Evolutionary conservation across 2,329 filamentous ascomycete species (phyloP), one percentile per base, ranked within the genome.

Genomic region (Geosmithia putterillii): DNA sequence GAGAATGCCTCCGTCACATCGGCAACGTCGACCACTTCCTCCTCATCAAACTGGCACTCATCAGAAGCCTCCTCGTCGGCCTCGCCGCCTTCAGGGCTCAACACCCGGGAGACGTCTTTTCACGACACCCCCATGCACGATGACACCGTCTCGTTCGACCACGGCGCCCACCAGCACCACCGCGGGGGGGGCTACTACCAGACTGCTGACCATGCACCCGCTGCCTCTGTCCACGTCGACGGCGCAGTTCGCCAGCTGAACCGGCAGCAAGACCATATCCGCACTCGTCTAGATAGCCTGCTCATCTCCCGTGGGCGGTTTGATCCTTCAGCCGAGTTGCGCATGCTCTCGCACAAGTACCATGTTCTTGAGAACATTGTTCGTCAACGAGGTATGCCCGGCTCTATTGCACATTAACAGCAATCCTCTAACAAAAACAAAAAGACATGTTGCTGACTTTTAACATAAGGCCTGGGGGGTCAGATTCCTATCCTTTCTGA

Each of bases 321-420:
- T 42, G 67, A 73, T 54, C 57, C 66, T 50, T 64, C 63, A 47
- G 48, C 65, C 41, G 74, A 78, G 60, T 59, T 74, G 22, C 63
- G 66, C 42, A 74, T 76, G 69, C 60, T 79, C 51, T 71, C 69
- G 46, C 66, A 73, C 57, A 78, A 77, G 57, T 59, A 70, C 44
- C 66, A 63, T 45, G 63, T 67, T 38, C 60, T 78, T 45, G 65
- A 70, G 51, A 57, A 60, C 44, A 70, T 70, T 55, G 65, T 65
- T 43, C 62, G 68, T 48, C 64, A 63, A 46, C 65, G 73, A 53
- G 65, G 74, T 77, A 62, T 60, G 52, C 22, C 25, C 43, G 37
- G 34, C 40, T 39, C 40, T 45, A 45, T 42, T 17, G 35, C 44
- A 32, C 22, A 39, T 44, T 42, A 10, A 20, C 10, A 10, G 23